Evolutionary conservation across 176 grass and related monocot genomes (phyloP), one percentile per base, ranked within the genome.

Genomic region (Avena sativa): DNA sequence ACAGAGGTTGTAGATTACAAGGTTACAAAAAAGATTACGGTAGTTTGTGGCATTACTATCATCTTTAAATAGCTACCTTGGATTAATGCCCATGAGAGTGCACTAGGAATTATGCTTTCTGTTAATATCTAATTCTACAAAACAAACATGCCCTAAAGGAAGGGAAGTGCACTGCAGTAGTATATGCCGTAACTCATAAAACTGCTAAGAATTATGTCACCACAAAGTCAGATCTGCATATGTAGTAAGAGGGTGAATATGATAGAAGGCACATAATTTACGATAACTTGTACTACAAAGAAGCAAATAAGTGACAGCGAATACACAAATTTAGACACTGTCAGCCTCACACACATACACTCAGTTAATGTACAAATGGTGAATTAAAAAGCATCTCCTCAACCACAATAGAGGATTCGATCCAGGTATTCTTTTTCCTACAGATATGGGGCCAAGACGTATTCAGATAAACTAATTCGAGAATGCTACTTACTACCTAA

Each of bases 161-260:
- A 51, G 0, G 2, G 13, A 62, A 71, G 36, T 69, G 30, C 28
- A 71, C 32, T 25, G 17, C 30, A 30, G 48, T 36, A 80, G 49
- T 66, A 57, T 57, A 56, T 56, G 16, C 7, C 16, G 19, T 57
- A 53, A 53, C 51, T 83, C 74, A 83, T 25, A 68, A 58, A 63
- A 74, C 73, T 15, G 60, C 36, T 61, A 65, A 61, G 75, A 9
- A 74, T 81, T 81, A 67, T 65, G 13, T 79, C 66, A 60, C 72
- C 34, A 67, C 4, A 50, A 6, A 57, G 6, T 20, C 17, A 57
- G 55, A 76, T 71, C 9, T 82, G 53, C 53, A 76, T 53, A 47
- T 14, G 53, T 63, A 50, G 58, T 73, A 6, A 87, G 83, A 79
- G 9, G 17, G 11, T 87, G 23, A 65, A 80, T 65, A 14, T 3